Percentiles rank a stretch among this genome's conserved stretches.
phyloP scores from a whole-genome alignment of 2,329 filamentous ascomycete species.

The Pleomassaria siparia region DNA sequence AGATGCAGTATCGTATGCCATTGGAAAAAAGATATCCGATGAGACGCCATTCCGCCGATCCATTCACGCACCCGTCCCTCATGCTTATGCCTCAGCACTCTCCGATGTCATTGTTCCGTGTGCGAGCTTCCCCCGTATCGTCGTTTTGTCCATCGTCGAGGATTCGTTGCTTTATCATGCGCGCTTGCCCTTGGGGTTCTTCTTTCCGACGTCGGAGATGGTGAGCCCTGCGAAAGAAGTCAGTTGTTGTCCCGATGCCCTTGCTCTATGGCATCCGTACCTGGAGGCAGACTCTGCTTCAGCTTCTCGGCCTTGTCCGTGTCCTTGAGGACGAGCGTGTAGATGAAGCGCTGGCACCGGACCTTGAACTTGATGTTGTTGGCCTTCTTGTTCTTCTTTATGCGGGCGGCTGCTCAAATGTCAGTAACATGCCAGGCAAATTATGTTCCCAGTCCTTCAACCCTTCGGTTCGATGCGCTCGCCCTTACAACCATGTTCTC shows the following conservation, averaged over 20 bases:
- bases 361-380: constrained; percentile 99
- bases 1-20: constrained; percentile 35
- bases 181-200: constrained; percentile 61
- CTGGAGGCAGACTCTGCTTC: constrained; percentile 96
- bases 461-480: not conserved
- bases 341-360: constrained; percentile 93
- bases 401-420: constrained; percentile 47
- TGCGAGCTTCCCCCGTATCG: not conserved
- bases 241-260: not conserved
- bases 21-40: constrained; percentile 36
- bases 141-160: not conserved
- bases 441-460: not conserved
- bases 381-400: constrained; percentile 86
- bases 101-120: not conserved
- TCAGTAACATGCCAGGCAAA: constrained; percentile 6
- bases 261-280: constrained; percentile 59
- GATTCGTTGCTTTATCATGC: constrained; percentile 27
- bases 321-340: constrained; percentile 98
- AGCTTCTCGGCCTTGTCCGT: constrained; percentile 99
- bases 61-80: constrained; percentile 13
- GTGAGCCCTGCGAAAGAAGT: constrained; percentile 50
- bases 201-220: constrained; percentile 63
- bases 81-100: not conserved
- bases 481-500: too few relatives aligned
- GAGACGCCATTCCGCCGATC: constrained; percentile 30